phyloP scores from a whole-genome alignment of 192 early-diverging fungal species.

The Rhizoclosmatium sp. region DNA sequence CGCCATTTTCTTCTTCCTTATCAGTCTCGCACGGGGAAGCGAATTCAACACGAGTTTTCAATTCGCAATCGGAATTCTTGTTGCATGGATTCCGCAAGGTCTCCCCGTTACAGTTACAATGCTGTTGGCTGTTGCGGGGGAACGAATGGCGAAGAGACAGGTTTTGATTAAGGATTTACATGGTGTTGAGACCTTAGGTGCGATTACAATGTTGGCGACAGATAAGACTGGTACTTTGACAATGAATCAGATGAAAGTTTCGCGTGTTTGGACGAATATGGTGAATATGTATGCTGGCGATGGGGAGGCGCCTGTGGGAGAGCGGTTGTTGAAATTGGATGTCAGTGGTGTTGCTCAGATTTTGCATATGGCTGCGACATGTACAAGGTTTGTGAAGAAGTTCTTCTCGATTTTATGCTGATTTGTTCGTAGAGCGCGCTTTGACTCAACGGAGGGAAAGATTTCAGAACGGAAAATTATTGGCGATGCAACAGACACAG shows the following conservation, averaged over 20 bases:
- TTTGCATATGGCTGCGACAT: constrained; percentile 68
- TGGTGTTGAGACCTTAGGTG: constrained; percentile 71
- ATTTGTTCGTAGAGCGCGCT: constrained; percentile 26
- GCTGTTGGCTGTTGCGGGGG: constrained; percentile 58
- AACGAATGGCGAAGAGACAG: constrained; percentile 59
- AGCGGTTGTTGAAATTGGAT: constrained; percentile 47
- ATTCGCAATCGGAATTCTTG: constrained; percentile 66
- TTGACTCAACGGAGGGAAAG: constrained; percentile 31
- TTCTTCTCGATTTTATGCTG: not conserved
- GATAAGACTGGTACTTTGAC: constrained; percentile 82
- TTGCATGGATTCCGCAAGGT: constrained; percentile 69
- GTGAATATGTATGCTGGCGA: constrained; percentile 38
- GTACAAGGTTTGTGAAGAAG: constrained; percentile 47
- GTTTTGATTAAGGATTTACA: constrained; percentile 70
- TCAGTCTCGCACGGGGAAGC: constrained; percentile 41
- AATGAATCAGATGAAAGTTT: constrained; percentile 65
- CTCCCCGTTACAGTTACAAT: constrained; percentile 65
- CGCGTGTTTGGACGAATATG: constrained; percentile 53
- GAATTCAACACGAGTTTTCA: constrained; percentile 52
- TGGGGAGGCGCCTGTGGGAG: constrained; percentile 21
- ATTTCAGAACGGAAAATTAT: constrained; percentile 29
- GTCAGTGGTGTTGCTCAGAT: constrained; percentile 71
- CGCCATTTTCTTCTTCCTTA: constrained; percentile 59
- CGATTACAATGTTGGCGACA: constrained; percentile 70
- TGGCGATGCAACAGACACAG: constrained; percentile 90